Conservation (phyloP, 1,284 basidiomycete genomes). For the Moesziomyces sp. region DNA sequence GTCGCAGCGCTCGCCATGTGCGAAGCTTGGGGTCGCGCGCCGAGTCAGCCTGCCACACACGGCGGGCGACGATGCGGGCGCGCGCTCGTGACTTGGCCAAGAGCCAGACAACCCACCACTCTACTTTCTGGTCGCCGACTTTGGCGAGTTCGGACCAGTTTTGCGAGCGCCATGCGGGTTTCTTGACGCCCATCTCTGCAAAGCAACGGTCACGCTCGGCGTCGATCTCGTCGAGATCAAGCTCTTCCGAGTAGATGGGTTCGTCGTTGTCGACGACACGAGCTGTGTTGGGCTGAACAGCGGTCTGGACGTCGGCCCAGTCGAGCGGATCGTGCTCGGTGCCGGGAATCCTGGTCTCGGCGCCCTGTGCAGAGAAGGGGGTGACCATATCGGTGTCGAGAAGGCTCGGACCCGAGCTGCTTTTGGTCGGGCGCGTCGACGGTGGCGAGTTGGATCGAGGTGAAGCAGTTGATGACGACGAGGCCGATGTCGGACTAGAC, state of each 20-base stretch:
- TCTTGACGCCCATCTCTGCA: conserved; percentile 47
- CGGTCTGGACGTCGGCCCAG: conserved; percentile 34
- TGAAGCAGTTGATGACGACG: conserved; percentile 16
- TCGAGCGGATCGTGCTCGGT: conserved; percentile 46
- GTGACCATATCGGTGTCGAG: conserved; percentile 40
- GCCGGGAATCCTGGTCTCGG: conserved; percentile 28
- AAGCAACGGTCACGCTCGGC: conserved; percentile 46
- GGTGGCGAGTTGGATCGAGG: conserved; percentile 16
- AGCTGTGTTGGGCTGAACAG: conserved; percentile 20
- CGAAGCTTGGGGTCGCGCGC: conserved; percentile 19
- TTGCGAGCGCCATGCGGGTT: conserved; percentile 35
- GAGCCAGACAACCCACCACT: conserved; percentile 48
- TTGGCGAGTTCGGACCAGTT: conserved; percentile 43
- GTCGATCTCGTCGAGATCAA: conserved; percentile 49
- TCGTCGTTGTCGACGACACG: conserved; percentile 32
- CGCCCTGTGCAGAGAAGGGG: conserved; percentile 23
- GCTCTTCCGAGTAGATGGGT: conserved; percentile 45
- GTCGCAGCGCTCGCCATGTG: conserved; percentile 32
- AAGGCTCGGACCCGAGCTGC: conserved; percentile 1
- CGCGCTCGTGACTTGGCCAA: conserved; percentile 40
- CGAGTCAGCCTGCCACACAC: conserved; percentile 34
- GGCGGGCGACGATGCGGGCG: conserved; percentile 39
- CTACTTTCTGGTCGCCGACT: conserved; percentile 43
- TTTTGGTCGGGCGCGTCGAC: conserved; percentile 1
- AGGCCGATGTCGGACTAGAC: conserved; percentile 15